A percentile compares a stretch with the other conserved stretches of the same genome.
These are phyloP conservation scores for Solanum pinnatisectum DNA, from an alignment of 257 asterid species.

Conservation along the genomic window DNA sequence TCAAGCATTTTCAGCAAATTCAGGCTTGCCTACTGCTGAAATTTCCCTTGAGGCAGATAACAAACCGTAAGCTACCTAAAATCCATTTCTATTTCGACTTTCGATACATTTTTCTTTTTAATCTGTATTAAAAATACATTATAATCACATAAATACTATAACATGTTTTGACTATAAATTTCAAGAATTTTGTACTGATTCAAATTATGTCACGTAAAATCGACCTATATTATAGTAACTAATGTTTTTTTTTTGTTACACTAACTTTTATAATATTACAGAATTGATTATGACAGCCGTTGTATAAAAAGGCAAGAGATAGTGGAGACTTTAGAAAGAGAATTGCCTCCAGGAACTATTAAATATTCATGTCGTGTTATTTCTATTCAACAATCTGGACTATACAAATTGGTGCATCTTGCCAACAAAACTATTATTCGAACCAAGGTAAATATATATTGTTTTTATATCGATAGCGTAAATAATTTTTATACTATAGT, in stretches of 20 bases:
- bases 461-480: background rate
- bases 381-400: constrained; percentile 21
- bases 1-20: constrained; percentile 15
- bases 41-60: constrained; percentile 22
- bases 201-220: background rate
- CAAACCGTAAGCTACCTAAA: background rate
- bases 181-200: background rate
- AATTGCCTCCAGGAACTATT: constrained; percentile 31
- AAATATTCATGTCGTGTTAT: constrained; percentile 29
- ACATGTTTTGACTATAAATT: background rate
- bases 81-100: background rate
- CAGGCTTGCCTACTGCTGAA: constrained; percentile 27
- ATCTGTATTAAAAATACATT: background rate
- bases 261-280: background rate
- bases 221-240: background rate
- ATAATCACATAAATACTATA: background rate
- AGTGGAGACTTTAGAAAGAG: constrained; percentile 21
- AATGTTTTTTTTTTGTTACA: background rate
- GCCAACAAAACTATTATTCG: constrained; percentile 26
- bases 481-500: background rate
- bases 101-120: background rate
- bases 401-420: constrained; percentile 25
- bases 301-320: constrained; percentile 29
- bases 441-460: constrained; percentile 20
- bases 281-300: constrained; percentile 31